A percentile compares a stretch with the other conserved stretches of the same genome.
Conservation (phyloP, 176 grass and related monocot species). For the Aegilops tauschii region DNA sequence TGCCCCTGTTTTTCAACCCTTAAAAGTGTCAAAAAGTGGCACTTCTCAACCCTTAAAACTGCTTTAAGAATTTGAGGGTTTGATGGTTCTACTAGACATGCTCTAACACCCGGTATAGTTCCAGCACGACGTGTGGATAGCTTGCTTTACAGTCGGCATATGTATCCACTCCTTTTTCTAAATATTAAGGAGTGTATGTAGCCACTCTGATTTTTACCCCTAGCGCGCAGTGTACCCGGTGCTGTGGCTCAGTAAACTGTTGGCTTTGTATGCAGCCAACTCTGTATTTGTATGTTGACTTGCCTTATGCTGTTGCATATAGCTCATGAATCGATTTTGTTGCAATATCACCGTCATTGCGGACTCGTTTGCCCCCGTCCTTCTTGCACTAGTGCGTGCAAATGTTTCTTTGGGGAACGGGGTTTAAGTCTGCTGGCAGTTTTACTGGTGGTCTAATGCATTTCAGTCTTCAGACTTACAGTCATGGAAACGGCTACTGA, state of each 20-base stretch:
- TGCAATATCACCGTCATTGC: not conserved
- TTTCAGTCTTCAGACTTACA: not conserved
- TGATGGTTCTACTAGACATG: too few species aligned
- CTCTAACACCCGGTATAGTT: not conserved
- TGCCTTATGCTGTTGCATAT: slow-evolving; percentile 24
- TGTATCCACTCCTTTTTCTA: too few species aligned
- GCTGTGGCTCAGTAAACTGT: not conserved
- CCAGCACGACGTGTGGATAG: not conserved
- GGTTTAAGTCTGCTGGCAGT: not conserved
- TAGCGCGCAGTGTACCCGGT: not conserved
- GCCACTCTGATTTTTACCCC: not conserved
- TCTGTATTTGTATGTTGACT: slow-evolving; percentile 28
- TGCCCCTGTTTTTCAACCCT: too few species aligned
- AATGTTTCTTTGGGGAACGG: not conserved
- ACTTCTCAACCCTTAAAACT: too few species aligned
- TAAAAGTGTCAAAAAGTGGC: too few species aligned
- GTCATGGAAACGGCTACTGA: not conserved
- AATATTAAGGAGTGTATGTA: not conserved
- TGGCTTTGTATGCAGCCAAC: slow-evolving; percentile 1
- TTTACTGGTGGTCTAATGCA: not conserved
- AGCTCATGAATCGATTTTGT: not conserved
- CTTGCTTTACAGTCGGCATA: too few species aligned
- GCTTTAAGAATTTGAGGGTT: too few species aligned
- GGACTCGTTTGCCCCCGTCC: not conserved
- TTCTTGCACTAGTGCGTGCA: not conserved